Conservation (phyloP, 768 basidiomycete species). For the Amanita polypyramis region DNA sequence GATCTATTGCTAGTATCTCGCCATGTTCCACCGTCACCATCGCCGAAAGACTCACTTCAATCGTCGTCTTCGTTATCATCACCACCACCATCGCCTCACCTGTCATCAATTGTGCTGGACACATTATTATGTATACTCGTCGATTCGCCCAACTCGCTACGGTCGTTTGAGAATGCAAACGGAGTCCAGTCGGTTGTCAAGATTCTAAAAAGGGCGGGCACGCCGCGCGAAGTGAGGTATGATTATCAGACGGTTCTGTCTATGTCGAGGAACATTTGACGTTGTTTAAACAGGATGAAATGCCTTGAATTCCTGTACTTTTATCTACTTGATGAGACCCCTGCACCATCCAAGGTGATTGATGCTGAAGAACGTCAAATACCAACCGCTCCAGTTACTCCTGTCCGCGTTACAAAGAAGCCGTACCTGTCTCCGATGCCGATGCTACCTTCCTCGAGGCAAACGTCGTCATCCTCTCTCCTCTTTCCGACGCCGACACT, state of each 20-base stretch:
- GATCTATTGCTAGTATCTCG: slow-evolving; percentile 62
- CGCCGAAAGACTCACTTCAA: slow-evolving; percentile 13
- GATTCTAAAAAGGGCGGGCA: slow-evolving; percentile 76
- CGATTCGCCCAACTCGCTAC: slow-evolving; percentile 65
- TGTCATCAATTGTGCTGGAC: slow-evolving; percentile 74
- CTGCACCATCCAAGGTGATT: slow-evolving; percentile 14
- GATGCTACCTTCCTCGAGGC: slow-evolving; percentile 25
- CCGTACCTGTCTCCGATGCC: slow-evolving; percentile 27
- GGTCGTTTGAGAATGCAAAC: slow-evolving; percentile 65
- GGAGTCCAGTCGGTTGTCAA: slow-evolving; percentile 82
- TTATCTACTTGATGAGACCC: slow-evolving; percentile 80
- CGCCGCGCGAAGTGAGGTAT: slow-evolving; percentile 82
- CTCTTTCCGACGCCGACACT: slow-evolving; percentile 15
- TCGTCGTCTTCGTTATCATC: slow-evolving; percentile 11
- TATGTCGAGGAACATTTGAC: background rate
- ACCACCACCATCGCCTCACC: slow-evolving; percentile 21
- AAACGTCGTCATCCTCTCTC: slow-evolving; percentile 26
- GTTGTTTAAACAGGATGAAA: slow-evolving; percentile 60
- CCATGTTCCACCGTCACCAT: slow-evolving; percentile 34
- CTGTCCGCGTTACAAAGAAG: slow-evolving; percentile 26
- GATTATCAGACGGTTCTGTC: slow-evolving; percentile 15
- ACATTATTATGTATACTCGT: slow-evolving; percentile 84
- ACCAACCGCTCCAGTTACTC: slow-evolving; percentile 29
- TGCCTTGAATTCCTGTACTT: slow-evolving; percentile 93
- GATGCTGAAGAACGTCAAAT: slow-evolving; percentile 11